phyloP scores from a whole-genome alignment of 164 flowering plant species.

The Dillenia turbinata region DNA sequence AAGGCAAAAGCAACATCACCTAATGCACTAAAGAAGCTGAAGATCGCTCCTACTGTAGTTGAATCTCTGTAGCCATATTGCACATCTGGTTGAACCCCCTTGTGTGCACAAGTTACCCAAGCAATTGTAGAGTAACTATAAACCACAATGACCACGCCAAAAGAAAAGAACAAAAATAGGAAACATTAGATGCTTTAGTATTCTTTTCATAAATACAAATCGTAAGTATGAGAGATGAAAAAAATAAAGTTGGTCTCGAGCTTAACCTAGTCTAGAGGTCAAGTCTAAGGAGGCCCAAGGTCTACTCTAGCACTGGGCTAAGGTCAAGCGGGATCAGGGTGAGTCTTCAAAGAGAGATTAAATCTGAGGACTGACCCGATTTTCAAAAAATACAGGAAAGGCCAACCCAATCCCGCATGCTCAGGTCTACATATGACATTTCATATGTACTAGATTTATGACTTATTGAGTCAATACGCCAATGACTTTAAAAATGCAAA shows the following conservation, averaged over 20 bases:
- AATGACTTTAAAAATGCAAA: too few relatives aligned
- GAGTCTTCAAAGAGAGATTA: not conserved
- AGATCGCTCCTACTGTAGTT: constrained; percentile 26
- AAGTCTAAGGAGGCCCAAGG: too few relatives aligned
- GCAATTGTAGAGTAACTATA: constrained; percentile 57
- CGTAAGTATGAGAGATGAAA: not conserved
- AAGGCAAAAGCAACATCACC: constrained; percentile 65
- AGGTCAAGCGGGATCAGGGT: too few relatives aligned
- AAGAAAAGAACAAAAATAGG: not conserved
- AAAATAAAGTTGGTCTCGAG: not conserved
- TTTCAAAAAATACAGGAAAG: too few relatives aligned
- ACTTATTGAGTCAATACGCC: too few relatives aligned
- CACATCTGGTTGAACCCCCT: constrained; percentile 38
- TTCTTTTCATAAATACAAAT: too few relatives aligned
- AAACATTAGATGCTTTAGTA: not conserved
- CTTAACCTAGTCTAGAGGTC: too few relatives aligned
- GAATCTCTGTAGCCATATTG: constrained; percentile 26
- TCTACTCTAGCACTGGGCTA: too few relatives aligned
- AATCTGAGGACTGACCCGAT: not conserved
- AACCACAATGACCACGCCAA: not conserved
- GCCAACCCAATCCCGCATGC: too few relatives aligned
- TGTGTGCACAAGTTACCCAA: constrained; percentile 39
- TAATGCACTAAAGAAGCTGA: constrained; percentile 46
- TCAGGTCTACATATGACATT: too few relatives aligned
- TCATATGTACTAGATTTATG: too few relatives aligned